Percentiles rank a stretch among this genome's conserved stretches.
Conservation (phyloP, 2,329 filamentous ascomycete species). For the Phaeosphaeriaceae sp. region DNA sequence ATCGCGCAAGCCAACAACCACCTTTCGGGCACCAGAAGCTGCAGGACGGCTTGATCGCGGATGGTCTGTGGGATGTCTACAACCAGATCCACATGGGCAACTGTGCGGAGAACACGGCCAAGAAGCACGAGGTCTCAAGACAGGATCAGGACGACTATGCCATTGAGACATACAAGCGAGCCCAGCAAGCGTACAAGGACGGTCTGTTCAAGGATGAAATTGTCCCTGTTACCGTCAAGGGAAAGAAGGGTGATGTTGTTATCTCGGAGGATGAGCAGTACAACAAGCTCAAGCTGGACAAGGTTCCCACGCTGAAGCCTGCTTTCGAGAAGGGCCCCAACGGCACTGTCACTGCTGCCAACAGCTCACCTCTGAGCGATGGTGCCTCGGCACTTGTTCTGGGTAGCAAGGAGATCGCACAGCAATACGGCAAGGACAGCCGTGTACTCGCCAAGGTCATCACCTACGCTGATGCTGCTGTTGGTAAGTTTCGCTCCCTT, state of each 20-base stretch:
- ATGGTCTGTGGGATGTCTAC: constrained; percentile 95
- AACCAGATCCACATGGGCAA: constrained; percentile 98
- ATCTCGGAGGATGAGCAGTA: constrained; percentile 89
- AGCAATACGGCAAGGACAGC: constrained; percentile 78
- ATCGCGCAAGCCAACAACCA: constrained; percentile 80
- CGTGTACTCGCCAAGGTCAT: constrained; percentile 88
- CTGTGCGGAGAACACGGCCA: constrained; percentile 93
- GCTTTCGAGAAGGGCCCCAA: constrained; percentile 90
- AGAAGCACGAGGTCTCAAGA: constrained; percentile 80
- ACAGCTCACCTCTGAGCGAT: constrained; percentile 93
- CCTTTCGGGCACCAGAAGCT: constrained; percentile 87
- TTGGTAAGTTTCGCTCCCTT: constrained; percentile 49
- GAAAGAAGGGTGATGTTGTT: constrained; percentile 79
- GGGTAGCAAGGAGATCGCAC: constrained; percentile 79
- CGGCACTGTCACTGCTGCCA: constrained; percentile 93
- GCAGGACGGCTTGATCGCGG: constrained; percentile 92
- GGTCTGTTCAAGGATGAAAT: constrained; percentile 90
- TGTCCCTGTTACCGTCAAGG: constrained; percentile 83
- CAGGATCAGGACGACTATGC: constrained; percentile 92
- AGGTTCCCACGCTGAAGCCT: constrained; percentile 85
- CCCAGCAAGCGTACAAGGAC: constrained; percentile 86
- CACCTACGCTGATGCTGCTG: constrained; percentile 85
- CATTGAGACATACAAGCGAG: constrained; percentile 86
- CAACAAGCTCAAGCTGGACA: constrained; percentile 84
- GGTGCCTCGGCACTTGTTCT: constrained; percentile 90